Base-by-base conservation (phyloP, 1,284 basidiomycete genomes). In the Stereum hirsutum region DNA sequence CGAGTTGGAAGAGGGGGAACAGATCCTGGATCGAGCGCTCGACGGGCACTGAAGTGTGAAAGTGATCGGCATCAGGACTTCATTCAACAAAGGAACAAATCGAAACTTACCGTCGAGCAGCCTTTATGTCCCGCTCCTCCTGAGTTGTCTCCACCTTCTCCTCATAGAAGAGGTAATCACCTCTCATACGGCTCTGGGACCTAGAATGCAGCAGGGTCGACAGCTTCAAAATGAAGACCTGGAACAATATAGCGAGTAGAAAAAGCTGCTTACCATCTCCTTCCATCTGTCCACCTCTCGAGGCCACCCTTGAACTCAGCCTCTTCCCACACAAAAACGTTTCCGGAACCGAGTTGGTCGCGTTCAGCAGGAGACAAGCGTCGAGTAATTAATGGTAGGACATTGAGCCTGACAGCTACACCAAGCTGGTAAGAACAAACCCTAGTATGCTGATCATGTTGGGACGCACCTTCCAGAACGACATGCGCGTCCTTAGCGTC, bases 261-360 rank as follows among this genome's bases (percentile, higher is more conserved):
- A n/a, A n/a, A 40, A 40, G 24, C 19, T 23, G 52, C 62, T 46
- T 55, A 80, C 83, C 83, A 87, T 63, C 81, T 65, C 49, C 81
- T 67, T 5, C 83, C 83, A 54, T 87, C 83, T 7, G 83, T 87
- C 83, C 83, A 87, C 26, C 84, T 69, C 44, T 85, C 65, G 19
- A 87, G 60, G 14, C 82, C 82, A 7, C 82, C 81, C 54, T 86
- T 83, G 42, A 81, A 78, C 52, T 86, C 82, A 10, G 81, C 82
- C 56, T 87, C 83, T 54, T 87, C 83, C 85, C 85, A 88, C 32
- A 88, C 85, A 53, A 85, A 88, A 27, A 87, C 73, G 50, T 85
- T 81, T 0, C 84, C 84, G 41, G 82, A 81, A 28, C 58, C 58
- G 5, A 88, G 64, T 37, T 77, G 72, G 35, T 84, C 79, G 45